Evolutionary conservation across 2,329 filamentous ascomycete genomes (phyloP).

Genomic region (Delphinella strobiligena): DNA sequence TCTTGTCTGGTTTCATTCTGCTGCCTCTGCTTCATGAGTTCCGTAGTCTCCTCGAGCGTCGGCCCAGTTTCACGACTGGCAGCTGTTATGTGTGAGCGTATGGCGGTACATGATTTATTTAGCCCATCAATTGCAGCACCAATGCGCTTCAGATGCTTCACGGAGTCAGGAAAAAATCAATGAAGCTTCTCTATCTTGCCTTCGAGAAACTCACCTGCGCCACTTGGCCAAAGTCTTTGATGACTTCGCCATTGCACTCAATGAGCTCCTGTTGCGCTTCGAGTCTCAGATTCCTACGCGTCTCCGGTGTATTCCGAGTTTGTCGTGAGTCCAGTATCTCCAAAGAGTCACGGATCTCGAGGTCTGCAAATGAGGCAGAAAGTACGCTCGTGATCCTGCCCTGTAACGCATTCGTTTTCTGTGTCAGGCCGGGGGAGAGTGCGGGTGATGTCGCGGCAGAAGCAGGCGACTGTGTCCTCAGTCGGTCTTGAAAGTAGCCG

Average conservation of each 20-base stretch:
- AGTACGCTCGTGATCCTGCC: conserved; percentile 75
- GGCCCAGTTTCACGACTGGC: conserved; percentile 63
- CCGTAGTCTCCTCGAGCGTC: conserved; percentile 64
- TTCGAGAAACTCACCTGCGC: conserved; percentile 50
- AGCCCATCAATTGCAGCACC: conserved; percentile 65
- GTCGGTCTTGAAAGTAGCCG: conserved; percentile 5
- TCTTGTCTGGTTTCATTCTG: conserved; percentile 71
- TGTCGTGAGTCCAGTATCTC: conserved; percentile 62
- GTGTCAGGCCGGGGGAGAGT: conserved; percentile 5
- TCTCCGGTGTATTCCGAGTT: conserved; percentile 63
- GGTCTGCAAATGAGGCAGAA: conserved; percentile 83
- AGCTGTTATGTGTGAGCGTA: conserved; percentile 64
- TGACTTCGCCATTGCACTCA: conserved; percentile 78
- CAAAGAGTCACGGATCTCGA: conserved; percentile 79
- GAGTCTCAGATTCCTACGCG: conserved; percentile 64
- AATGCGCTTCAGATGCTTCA: conserved; percentile 74
- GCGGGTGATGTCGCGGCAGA: conserved; percentile 1
- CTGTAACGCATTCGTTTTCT: conserved; percentile 54
- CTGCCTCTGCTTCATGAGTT: conserved; percentile 58
- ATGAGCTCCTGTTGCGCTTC: conserved; percentile 88
- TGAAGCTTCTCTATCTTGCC: no score
- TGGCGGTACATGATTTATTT: conserved; percentile 67
- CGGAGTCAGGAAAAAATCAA: conserved; percentile 15
- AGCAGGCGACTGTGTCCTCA: conserved; percentile 1
- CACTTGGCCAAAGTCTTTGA: conserved; percentile 78